phyloP scores from a whole-genome alignment of 2,329 filamentous ascomycete genomes.

The Pseudocercospora fuligena region DNA sequence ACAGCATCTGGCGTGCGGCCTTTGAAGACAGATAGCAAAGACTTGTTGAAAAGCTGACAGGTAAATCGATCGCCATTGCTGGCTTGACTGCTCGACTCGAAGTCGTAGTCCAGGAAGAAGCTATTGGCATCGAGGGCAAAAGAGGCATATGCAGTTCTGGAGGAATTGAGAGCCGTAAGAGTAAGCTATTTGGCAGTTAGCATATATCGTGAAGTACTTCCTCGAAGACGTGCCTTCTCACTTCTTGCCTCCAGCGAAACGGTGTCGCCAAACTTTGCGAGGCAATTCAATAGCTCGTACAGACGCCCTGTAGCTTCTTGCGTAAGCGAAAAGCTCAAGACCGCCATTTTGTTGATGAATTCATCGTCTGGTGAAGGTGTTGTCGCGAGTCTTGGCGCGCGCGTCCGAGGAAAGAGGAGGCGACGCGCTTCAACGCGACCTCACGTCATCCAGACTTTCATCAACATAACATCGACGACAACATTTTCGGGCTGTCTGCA shows the following conservation, averaged over 20 bases:
- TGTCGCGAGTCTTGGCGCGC: slow-evolving; percentile 14
- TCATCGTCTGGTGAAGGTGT: slow-evolving; percentile 13
- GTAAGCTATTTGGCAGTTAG: slow-evolving; percentile 60
- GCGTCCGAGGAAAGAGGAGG: slow-evolving; percentile 3
- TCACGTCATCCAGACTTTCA: slow-evolving; percentile 14
- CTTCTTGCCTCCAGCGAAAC: slow-evolving; percentile 74
- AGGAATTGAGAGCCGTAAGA: slow-evolving; percentile 76
- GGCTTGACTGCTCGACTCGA: slow-evolving; percentile 43
- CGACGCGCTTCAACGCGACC: slow-evolving; percentile 16
- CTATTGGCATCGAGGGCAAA: slow-evolving; percentile 68
- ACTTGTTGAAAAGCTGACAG: slow-evolving; percentile 73
- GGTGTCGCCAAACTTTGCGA: slow-evolving; percentile 79
- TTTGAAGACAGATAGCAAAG: slow-evolving; percentile 74
- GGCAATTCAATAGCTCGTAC: slow-evolving; percentile 74
- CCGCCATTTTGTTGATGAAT: slow-evolving; percentile 44
- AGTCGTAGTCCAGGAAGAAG: slow-evolving; percentile 77
- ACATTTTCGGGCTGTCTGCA: background rate
- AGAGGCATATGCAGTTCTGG: slow-evolving; percentile 78
- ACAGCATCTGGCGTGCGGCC: slow-evolving; percentile 66
- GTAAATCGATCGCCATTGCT: slow-evolving; percentile 60
- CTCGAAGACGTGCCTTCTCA: slow-evolving; percentile 60
- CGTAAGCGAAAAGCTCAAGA: slow-evolving; percentile 71
- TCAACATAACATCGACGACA: slow-evolving; percentile 12
- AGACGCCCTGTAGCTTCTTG: slow-evolving; percentile 73
- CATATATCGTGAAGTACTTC: background rate